These are phyloP conservation scores for Vanrija pseudolonga DNA, from an alignment of 1,284 basidiomycete genomes.

Conservation along the genomic window DNA sequence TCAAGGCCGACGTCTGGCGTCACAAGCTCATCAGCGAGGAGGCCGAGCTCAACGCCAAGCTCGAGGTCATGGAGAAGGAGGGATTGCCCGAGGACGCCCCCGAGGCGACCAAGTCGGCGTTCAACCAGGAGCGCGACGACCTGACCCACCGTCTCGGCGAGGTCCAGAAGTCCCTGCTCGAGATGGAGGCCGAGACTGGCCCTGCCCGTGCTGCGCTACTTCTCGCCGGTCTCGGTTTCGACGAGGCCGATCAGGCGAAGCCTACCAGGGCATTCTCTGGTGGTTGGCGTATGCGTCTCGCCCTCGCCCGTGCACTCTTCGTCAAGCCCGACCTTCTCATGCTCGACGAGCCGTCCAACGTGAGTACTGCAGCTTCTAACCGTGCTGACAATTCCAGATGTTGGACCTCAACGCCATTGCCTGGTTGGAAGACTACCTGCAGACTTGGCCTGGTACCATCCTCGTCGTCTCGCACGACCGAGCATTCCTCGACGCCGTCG, in stretches of 20 bases:
- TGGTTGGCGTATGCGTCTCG: constrained; percentile 99
- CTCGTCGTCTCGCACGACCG: constrained; percentile 98
- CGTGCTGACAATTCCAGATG: constrained; percentile 20
- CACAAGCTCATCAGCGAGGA: constrained; percentile 54
- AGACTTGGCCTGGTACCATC: constrained; percentile 91
- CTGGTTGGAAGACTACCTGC: constrained; percentile 82
- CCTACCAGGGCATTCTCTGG: constrained; percentile 89
- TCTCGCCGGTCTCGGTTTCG: constrained; percentile 88
- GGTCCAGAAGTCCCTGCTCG: constrained; percentile 82
- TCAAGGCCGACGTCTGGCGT: constrained; percentile 95
- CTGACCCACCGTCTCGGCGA: constrained; percentile 80
- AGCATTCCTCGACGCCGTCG: constrained; percentile 95
- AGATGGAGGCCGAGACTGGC: constrained; percentile 97
- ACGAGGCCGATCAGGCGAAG: constrained; percentile 76
- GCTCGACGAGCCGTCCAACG: constrained; percentile 96
- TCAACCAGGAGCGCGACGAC: constrained; percentile 76
- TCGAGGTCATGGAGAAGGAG: constrained; percentile 63
- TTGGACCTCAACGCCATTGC: constrained; percentile 59
- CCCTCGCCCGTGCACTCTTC: constrained; percentile 91
- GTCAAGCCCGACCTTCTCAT: constrained; percentile 80
- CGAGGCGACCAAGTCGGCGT: constrained; percentile 69
- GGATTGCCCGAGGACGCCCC: constrained; percentile 42
- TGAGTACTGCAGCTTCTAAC: constrained; percentile 37
- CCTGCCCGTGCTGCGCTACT: constrained; percentile 87
- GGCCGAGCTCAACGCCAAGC: constrained; percentile 50